Base-by-base conservation (phyloP, 495 filamentous ascomycete species). In the Rusavskia elegans region DNA sequence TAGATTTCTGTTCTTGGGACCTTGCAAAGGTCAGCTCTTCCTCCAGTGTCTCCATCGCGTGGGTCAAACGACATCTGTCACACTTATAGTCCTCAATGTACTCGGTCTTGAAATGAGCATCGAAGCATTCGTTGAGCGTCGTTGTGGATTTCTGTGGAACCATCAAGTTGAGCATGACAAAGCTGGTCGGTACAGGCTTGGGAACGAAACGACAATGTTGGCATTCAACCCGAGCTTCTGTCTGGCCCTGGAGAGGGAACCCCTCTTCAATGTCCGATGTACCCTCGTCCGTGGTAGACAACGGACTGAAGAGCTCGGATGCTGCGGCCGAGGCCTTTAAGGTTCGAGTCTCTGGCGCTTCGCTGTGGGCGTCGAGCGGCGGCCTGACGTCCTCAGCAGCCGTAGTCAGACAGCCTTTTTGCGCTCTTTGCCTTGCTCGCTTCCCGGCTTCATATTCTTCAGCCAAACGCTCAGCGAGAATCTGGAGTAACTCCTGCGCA, bases 1-100 rank as follows among this genome's bases (percentile, higher is more conserved):
- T 70, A 11, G 71, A 61, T 46, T 71, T 70, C n/a, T 75, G 71
- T 40, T 70, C 60, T 20, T 61, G 63, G n/a, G 69, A 64, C 46
- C 65, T 70, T 35, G 67, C 62, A 36, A 70, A 68, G 29, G 66
- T 64, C 23, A 70, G 62, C 45, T 81, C 79, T 0, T 76, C 68
- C 4, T 57, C 50, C 16, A 63, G 68, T 20, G 59, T 49, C 19
- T 75, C 71, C 19, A 87, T 53, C 2, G 89, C 88, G 66, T 95
- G 83, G 44, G 84, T 63, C n/a, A 98, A 73, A 11, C 86, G 83
- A 54, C 92, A 98, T 59, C 80, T 84, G 53, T 96, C 92, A 64
- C 92, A 99, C 45, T 83, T 84, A 68, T 90, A 99, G 61, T 95
- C 92, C 49, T 99, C 93, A 49, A 99, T 95, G 61, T 86, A 83